phyloP scores from a whole-genome alignment of 495 filamentous ascomycete genomes.

The Hypoxylon cercidicola region DNA sequence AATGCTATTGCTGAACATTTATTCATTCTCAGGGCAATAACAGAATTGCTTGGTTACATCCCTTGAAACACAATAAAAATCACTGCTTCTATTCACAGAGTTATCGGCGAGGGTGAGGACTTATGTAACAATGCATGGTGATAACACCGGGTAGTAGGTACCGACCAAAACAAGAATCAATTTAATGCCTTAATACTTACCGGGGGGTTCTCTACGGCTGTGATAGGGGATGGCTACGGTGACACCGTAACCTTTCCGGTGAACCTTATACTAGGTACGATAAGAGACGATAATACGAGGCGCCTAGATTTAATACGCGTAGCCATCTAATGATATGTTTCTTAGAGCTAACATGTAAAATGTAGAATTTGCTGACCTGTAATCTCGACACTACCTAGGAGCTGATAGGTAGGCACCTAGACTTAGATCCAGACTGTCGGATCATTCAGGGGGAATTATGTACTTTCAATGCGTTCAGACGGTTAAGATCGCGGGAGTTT shows the following conservation, averaged over 20 bases:
- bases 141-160: slow-evolving; percentile 11
- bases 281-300: neutral
- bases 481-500: too few relatives aligned
- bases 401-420: too few relatives aligned
- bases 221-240: slow-evolving; percentile 4
- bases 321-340: neutral
- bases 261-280: slow-evolving; percentile 8
- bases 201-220: neutral
- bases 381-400: too few relatives aligned
- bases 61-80: slow-evolving; percentile 13
- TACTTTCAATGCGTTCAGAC: too few relatives aligned
- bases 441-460: slow-evolving; percentile 9
- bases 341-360: too few relatives aligned
- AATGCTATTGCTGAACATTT: neutral
- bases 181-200: too few relatives aligned
- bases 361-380: too few relatives aligned
- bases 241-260: slow-evolving; percentile 2
- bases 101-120: neutral
- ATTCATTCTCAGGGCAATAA: neutral
- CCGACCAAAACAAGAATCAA: slow-evolving; percentile 8
- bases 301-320: neutral
- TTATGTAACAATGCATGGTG: slow-evolving; percentile 20
- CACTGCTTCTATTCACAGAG: slow-evolving; percentile 3
- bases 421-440: slow-evolving; percentile 26
- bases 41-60: too few relatives aligned